Base-by-base conservation (phyloP, 202 grass and related monocot genomes). In the Cymbopogon flexuosus region DNA sequence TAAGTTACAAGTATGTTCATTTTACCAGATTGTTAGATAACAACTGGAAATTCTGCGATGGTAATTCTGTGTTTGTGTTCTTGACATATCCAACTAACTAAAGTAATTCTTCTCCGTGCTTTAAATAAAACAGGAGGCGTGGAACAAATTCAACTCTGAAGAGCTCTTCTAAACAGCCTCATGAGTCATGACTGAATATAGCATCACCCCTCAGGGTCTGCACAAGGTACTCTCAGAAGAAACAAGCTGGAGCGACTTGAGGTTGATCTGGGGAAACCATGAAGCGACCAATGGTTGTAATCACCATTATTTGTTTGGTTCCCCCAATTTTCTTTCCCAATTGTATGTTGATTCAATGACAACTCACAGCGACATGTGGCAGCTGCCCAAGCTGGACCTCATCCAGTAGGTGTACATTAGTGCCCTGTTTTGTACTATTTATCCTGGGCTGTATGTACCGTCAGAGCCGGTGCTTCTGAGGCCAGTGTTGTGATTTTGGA, bases 131-230 rank as follows among this genome's bases (percentile, higher is more conserved):
- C 88, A 96, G 93, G 93, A 96, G 73, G 90, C 93, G 5, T 96
- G 93, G 93, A 96, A 92, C 83, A 96, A 96, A 87, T 90, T 96
- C 59, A 96, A 96, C 83, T 96, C 93, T 9, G 93, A 96, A 90
- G 93, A 96, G 70, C 93, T 96, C 62, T 96, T 96, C 83, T 96
- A 92, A 81, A 73, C 5, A 42, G 35, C 52, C 67, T 57, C 6
- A 6, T 43, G n/a, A n/a, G n/a, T n/a, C n/a, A n/a, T n/a, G 58
- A 58, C 35, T 66, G 72, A 51, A 62, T 5, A 19, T 46, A 56
- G 63, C 10, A n/a, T 29, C 3, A 2, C 76, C 22, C 82, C 65
- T 89, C 72, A 59, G 73, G 12, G 23, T 59, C 58, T 9, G 29
- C 22, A 14, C 59, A 66, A 45, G 77, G 57, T 42, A 59, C 33